Evolutionary conservation across 805 yeast species (phyloP).

Genomic region (Kluyveromyces siamensis): DNA sequence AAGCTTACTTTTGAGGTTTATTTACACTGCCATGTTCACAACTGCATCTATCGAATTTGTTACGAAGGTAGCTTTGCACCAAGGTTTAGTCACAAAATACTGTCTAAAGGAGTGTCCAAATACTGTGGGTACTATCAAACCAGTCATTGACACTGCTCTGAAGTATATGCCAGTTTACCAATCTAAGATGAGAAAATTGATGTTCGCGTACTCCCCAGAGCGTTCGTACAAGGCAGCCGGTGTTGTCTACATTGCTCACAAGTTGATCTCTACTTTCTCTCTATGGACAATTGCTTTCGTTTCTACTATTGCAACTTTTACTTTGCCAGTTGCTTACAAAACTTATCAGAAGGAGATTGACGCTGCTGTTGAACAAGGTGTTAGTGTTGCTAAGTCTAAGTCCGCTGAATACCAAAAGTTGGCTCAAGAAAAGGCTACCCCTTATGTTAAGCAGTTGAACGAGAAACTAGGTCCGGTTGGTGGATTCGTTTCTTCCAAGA

Average conservation of each 20-base stretch:
- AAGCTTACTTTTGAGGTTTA: conserved; percentile 49
- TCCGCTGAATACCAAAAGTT: conserved; percentile 35
- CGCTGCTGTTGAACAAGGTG: conserved; percentile 41
- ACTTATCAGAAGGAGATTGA: conserved; percentile 72
- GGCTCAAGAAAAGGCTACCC: conserved; percentile 49
- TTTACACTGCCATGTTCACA: conserved; percentile 47
- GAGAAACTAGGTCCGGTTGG: conserved; percentile 62
- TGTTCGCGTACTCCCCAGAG: conserved; percentile 64
- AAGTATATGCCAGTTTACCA: conserved; percentile 42
- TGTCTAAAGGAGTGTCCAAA: conserved; percentile 41
- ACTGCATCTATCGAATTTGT: conserved; percentile 72
- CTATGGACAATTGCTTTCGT: conserved; percentile 56
- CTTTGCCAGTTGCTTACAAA: conserved; percentile 67
- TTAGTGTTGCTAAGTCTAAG: conserved; percentile 42
- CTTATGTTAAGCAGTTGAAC: conserved; percentile 48
- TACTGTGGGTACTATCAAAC: conserved; percentile 25
- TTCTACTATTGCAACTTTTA: conserved; percentile 53
- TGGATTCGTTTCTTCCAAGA: conserved; percentile 39
- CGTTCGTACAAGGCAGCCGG: conserved; percentile 67
- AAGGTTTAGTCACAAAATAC: conserved; percentile 70
- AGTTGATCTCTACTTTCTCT: conserved; percentile 68
- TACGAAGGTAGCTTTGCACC: conserved; percentile 64
- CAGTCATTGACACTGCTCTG: conserved; percentile 22
- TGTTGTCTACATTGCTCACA: conserved; percentile 52
- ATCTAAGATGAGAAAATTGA: conserved; percentile 42